Base-by-base conservation (phyloP, 345 rosid genomes). In the Anacardium occidentale region DNA sequence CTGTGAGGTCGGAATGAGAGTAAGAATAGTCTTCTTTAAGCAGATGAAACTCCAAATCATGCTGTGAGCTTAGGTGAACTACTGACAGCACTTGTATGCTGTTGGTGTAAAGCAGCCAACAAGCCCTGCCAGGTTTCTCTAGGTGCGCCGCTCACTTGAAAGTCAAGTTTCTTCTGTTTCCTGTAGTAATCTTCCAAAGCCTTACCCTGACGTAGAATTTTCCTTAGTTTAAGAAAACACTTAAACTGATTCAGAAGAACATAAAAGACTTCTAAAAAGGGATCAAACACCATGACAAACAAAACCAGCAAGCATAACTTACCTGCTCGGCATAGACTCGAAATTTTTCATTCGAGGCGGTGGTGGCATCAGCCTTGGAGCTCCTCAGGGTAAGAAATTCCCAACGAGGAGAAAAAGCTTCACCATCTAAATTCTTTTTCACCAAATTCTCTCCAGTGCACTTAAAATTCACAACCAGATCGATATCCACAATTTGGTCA, bases 81-180 rank as follows among this genome's bases (percentile, higher is more conserved):
- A 63, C 54, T 64, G 37, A 70, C 64, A 74, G 82, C 81, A 74
- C 88, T 84, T 66, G 75, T 55, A 48, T 80, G 85, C 81, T 86
- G 86, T 70, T 91, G 92, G 78, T 80, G 96, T 51, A 95, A 78
- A 7, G 91, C 96, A 45, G 91, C 90, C 83, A 95, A 81, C 80
- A 95, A 84, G 25, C 97, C 89, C 32, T 83, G 87, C 98, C 99
- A 95, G 63, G 91, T 81, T 78, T 92, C 97, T 56, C 82, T 88
- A 5, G 96, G 82, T 29, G 88, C 94, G 73, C 75, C 80, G 14
- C 83, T 84, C 25, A 85, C 87, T 74, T 87, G 87, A 77, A 89
- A 86, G 79, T 95, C 87, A 55, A 95, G 96, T 75, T 92, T 92
- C 84, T 80, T 85, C 76, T 91, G 92, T 76, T 78, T 88, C 74